Base-by-base conservation (phyloP, 108 stramenopile genomes). In the Fistulifera solaris region DNA sequence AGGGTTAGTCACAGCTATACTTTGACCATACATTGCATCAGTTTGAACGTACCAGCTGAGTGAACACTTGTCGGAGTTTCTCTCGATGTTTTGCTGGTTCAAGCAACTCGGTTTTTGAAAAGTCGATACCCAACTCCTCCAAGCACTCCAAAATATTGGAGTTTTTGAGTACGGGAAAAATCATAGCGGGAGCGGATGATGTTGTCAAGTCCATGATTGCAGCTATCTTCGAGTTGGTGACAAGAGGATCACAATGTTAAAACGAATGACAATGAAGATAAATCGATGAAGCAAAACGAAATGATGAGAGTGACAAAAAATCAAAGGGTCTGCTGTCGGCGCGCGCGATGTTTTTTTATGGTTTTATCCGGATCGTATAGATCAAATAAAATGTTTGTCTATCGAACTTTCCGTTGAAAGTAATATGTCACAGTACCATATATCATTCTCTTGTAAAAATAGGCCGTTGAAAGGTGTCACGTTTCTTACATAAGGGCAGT, bases 21-120 rank as follows among this genome's bases (percentile, higher is more conserved):
- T 40, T 40, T 40, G 14, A 40, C 11, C 40, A 40, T 40, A 11
- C 14, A 14, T 14, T 40, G 14, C 47, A 48, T 10, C 17, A 5
- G 22, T 27, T 26, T 52, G 23, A 6, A 70, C 70, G 48, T 64
- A 78, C 70, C 50, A 94, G 49, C 28, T 76, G 70, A 48, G 73
- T 48, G 42, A 89, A 81, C 10, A 85, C 81, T 52, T 92, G 78
- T 27, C 85, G 66, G 16, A 93, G 58, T 14, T 80, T 63, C 5
- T 93, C 89, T 58, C 77, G 86, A 72, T 87, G 78, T 10, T 84
- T 69, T 6, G 75, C 66, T 2, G 94, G 94, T 35, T 93, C 89
- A 13, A 62, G 54, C 31, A 94, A 64, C 63, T 92, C 89, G 0
- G 58, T 49, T 56, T 93, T 88, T 31, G 77, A 69, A 42, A 94